These are phyloP conservation scores for Drechmeria coniospora DNA, from an alignment of 2,329 filamentous ascomycete genomes.

Conservation along the genomic window DNA sequence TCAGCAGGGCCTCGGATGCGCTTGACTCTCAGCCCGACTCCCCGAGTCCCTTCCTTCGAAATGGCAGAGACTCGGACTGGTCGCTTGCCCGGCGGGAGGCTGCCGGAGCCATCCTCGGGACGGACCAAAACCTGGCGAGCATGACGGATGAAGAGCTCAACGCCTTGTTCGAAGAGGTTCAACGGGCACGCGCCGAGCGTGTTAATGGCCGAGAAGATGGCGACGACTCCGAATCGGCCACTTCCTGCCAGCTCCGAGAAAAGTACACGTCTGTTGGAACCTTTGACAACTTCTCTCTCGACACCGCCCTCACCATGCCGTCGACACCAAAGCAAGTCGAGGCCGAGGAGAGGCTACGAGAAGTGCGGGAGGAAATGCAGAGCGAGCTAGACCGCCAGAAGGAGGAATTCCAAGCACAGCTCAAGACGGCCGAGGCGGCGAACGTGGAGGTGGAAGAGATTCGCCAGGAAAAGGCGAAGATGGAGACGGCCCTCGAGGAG, in stretches of 20 bases:
- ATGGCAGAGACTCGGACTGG: slow-evolving; percentile 79
- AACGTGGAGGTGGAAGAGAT: slow-evolving; percentile 73
- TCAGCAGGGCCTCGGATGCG: slow-evolving; percentile 68
- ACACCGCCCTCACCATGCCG: slow-evolving; percentile 86
- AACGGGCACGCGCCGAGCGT: slow-evolving; percentile 64
- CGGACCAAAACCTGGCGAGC: slow-evolving; percentile 80
- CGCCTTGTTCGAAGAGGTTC: slow-evolving; percentile 83
- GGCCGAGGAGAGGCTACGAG: slow-evolving; percentile 57
- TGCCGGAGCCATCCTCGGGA: slow-evolving; percentile 75
- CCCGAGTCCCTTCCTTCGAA: slow-evolving; percentile 49
- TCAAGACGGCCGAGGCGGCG: slow-evolving; percentile 59
- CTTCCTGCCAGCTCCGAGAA: slow-evolving; percentile 75
- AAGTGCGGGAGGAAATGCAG: slow-evolving; percentile 72
- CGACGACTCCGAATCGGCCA: slow-evolving; percentile 79
- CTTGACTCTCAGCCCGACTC: slow-evolving; percentile 69
- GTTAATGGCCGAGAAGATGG: slow-evolving; percentile 63
- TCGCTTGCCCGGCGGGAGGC: slow-evolving; percentile 85
- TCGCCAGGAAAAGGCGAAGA: slow-evolving; percentile 63
- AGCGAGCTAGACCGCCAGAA: slow-evolving; percentile 69
- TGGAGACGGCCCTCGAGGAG: slow-evolving; percentile 66
- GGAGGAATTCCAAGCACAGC: slow-evolving; percentile 63
- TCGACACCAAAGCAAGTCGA: slow-evolving; percentile 74
- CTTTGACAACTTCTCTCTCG: slow-evolving; percentile 88
- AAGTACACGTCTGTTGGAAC: slow-evolving; percentile 94
- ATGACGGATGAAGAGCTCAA: slow-evolving; percentile 91